Conservation (phyloP, 73 alveolate genomes). For the Tetrahymena thermophila region DNA sequence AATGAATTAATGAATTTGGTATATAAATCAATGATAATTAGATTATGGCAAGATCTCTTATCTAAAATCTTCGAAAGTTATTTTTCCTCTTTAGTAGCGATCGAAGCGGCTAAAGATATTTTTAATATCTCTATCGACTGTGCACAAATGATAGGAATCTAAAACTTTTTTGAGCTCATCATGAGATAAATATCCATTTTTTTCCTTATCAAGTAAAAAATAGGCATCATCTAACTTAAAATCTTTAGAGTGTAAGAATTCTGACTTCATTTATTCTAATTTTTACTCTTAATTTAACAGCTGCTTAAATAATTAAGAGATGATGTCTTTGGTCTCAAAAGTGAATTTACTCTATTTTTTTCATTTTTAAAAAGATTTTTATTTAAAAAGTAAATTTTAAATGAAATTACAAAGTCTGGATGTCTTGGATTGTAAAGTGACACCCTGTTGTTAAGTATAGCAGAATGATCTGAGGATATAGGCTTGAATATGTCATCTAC, state of each 20-base stretch:
- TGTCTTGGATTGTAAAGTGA: background rate
- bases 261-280: background rate
- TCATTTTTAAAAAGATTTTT: background rate
- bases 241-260: background rate
- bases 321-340: background rate
- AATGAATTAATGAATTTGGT: background rate
- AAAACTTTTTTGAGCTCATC: background rate
- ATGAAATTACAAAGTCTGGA: background rate
- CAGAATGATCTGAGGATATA: background rate
- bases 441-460: background rate
- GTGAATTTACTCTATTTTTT: background rate
- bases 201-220: background rate
- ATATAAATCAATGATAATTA: background rate
- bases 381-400: background rate
- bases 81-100: background rate
- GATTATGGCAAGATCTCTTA: background rate
- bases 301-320: background rate
- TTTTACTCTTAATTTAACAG: background rate
- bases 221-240: background rate
- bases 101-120: background rate
- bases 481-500: background rate
- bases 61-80: background rate
- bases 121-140: background rate
- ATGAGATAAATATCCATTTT: background rate
- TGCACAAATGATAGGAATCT: background rate